Evolutionary conservation across 1,284 basidiomycete genomes (phyloP).

Genomic region (Ustilago crameri): DNA sequence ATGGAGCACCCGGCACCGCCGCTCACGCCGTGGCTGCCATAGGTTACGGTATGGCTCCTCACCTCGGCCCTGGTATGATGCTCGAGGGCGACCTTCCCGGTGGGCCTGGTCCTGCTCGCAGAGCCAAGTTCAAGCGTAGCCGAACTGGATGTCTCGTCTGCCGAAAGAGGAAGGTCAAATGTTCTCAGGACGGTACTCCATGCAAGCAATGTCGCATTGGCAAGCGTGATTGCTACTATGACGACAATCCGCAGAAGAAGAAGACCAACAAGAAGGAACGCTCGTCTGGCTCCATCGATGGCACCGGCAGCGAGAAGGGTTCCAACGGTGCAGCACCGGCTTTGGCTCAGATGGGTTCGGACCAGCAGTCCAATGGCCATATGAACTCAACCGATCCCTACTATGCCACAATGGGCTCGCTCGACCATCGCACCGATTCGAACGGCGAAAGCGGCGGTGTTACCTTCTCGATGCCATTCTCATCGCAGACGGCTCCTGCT

Average conservation of each 20-base stretch:
- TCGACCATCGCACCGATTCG: slow-evolving; percentile 40
- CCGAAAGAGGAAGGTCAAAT: slow-evolving; percentile 64
- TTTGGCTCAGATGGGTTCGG: slow-evolving; percentile 22
- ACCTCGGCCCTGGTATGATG: slow-evolving; percentile 45
- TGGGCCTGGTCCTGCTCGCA: slow-evolving; percentile 51
- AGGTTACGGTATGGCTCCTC: slow-evolving; percentile 49
- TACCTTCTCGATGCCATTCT: slow-evolving; percentile 52
- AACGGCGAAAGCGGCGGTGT: slow-evolving; percentile 34
- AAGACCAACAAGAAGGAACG: slow-evolving; percentile 49
- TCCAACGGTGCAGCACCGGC: slow-evolving; percentile 29
- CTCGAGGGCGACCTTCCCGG: slow-evolving; percentile 43
- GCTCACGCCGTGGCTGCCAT: slow-evolving; percentile 42
- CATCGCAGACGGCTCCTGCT: slow-evolving; percentile 22
- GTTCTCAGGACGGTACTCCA: slow-evolving; percentile 60
- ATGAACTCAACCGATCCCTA: slow-evolving; percentile 32
- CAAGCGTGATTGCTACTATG: slow-evolving; percentile 63
- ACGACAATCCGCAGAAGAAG: slow-evolving; percentile 57
- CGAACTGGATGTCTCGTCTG: slow-evolving; percentile 62
- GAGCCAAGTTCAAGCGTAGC: slow-evolving; percentile 61
- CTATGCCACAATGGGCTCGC: slow-evolving; percentile 26
- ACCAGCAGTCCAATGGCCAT: slow-evolving; percentile 18
- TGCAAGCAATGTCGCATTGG: slow-evolving; percentile 64
- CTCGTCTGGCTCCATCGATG: slow-evolving; percentile 34
- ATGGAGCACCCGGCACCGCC: slow-evolving; percentile 43
- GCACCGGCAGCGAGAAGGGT: slow-evolving; percentile 39